Base-by-base conservation (phyloP, 345 rosid species). In the Citrus maxima region DNA sequence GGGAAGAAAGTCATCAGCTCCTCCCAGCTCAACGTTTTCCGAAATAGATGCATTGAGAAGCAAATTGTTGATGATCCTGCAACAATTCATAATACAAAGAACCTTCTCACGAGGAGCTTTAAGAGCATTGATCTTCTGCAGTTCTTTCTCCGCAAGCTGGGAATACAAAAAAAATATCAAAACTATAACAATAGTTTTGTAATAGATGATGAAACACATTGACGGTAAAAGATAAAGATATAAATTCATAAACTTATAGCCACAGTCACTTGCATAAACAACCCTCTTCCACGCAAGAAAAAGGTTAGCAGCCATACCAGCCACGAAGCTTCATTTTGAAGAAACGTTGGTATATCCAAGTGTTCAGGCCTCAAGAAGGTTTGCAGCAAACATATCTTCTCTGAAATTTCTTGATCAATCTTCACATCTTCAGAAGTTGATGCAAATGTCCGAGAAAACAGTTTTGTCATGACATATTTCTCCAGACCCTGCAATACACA, bases 1-100 rank as follows among this genome's bases (percentile, higher is more conserved):
- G 2, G 90, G 92, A 78, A 89, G 93, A 40, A 88, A 85, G 82
- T 86, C 90, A 84, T 88, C 89, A n/a, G 91, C 88, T 70, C 93
- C 91, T 68, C 83, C 91, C 14, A 78, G 77, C 22, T 78, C 85
- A 75, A 68, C 82, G 73, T 88, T 80, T 76, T 84, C 90, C 16
- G 87, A 87, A 69, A 86, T 80, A 61, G 91, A 87, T 81, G 90
- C 89, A 83, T 90, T 87, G 24, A 86, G 87, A 65, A 85, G 78
- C 85, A 87, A 80, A 76, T 91, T 85, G 85, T 84, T 91, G 79
- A 88, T 89, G 77, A 89, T 79, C 78, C 81, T 86, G 78, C 93
- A 90, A 79, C 93, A 89, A 75, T 80, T 91, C 82, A 84, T 84
- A 49, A 90, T 77, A 80, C 91, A 89, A 13, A 79, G 81, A 70